Base-by-base conservation (phyloP, 306 rosid species). In the Argentina anserina region DNA sequence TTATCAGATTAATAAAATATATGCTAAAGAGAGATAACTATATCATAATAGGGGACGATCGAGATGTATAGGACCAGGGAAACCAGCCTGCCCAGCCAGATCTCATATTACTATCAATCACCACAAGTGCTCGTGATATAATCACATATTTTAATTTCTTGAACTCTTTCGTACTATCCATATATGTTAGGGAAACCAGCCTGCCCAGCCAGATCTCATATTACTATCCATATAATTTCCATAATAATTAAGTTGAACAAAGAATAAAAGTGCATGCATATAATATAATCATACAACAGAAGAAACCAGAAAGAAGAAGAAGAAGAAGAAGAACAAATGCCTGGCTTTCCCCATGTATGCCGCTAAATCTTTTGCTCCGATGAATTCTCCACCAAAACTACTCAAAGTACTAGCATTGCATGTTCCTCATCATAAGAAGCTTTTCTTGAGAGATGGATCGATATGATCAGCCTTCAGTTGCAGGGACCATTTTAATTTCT, bases 281-380 rank as follows among this genome's bases (percentile, higher is more conserved):
- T 29, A 21, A 33, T 58, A 36, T 17, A 42, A 23, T 58, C 14
- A 36, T 28, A 47, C 29, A 67, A 26, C 25, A 59, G 49, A 37
- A 58, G 33, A 15, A 61, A 52, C 50, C 66, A 9, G 50, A 64
- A 47, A 68, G 28, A 67, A 49, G 20, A 2, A 8, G 53, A 39
- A 49, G 25, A 55, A 76, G 72, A 85, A 72, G 43, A 25, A 79
- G 76, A 86, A 84, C 73, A 84, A 85, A 87, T 88, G 97, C 97
- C 97, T 90, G 97, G 94, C 94, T 82, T 87, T 88, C 92, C 92
- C 97, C 97, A 77, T 90, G 97, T 90, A 90, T 86, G 96, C 96
- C 96, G 49, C 83, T 49, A 28, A 73, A 78, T 61, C 55, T 49
- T 65, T 58, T 34, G 43, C 25, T 33, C 64, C 65, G 82, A 71